Conservation (phyloP, 176 grass and related monocot species). For the Coix lacrymajobi region DNA sequence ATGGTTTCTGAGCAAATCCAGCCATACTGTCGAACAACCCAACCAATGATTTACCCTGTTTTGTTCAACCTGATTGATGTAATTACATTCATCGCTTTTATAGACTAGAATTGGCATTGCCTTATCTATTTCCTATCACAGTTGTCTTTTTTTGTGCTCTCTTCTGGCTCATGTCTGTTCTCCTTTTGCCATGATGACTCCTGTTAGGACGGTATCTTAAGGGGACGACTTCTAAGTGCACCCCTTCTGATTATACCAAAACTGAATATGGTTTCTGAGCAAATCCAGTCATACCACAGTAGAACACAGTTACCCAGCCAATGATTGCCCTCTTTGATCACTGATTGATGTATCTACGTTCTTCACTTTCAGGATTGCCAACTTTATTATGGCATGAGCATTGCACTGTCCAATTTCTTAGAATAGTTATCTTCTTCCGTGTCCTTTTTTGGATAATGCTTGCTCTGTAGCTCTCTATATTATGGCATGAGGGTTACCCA, state of each 20-base stretch:
- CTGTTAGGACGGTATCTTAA: slow-evolving; percentile 15
- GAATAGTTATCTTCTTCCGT: background rate
- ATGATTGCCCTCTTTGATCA: background rate
- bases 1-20: background rate
- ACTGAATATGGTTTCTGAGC: background rate
- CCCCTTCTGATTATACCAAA: slow-evolving; percentile 12
- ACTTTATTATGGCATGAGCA: background rate
- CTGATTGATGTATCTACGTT: background rate
- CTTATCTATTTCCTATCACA: background rate
- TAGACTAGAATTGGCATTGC: background rate
- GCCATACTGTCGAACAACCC: background rate
- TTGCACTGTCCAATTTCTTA: background rate
- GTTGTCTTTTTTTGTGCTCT: background rate
- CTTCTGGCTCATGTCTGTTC: background rate
- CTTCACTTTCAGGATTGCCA: background rate
- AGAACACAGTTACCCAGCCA: background rate
- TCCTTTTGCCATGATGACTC: background rate
- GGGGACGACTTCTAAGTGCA: background rate
- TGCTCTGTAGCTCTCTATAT: too few relatives aligned
- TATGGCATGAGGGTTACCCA: background rate
- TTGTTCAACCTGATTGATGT: background rate
- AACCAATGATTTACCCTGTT: background rate
- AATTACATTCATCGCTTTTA: background rate
- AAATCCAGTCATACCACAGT: background rate
- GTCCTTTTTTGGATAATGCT: background rate